A percentile compares a stretch with the other conserved stretches of the same genome.
Evolutionary conservation across 2,329 filamentous ascomycete genomes (phyloP).

Genomic region (Pezicula carpinea): DNA sequence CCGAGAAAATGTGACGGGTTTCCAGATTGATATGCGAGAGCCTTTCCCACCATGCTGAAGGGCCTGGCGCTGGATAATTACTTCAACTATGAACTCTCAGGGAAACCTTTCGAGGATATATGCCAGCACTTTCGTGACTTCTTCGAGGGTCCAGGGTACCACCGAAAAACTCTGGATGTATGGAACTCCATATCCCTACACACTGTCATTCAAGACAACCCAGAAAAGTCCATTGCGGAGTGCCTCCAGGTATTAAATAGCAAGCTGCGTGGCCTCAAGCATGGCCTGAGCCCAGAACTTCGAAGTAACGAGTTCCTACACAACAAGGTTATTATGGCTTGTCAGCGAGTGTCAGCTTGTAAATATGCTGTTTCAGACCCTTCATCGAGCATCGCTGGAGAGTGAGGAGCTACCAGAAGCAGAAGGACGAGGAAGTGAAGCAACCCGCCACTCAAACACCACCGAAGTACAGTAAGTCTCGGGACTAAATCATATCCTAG

Average conservation of each 20-base stretch:
- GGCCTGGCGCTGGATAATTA: constrained; percentile 4
- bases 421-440: no score
- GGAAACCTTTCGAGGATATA: not conserved
- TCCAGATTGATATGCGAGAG: not conserved
- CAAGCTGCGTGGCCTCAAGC: not conserved
- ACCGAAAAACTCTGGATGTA: not conserved
- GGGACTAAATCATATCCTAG: no score
- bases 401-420: no score
- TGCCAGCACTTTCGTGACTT: constrained; percentile 3
- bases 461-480: no score
- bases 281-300: not conserved
- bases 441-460: no score
- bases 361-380: constrained; percentile 4
- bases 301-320: not conserved
- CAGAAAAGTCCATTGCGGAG: constrained; percentile 1
- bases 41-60: constrained; percentile 5
- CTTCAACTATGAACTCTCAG: not conserved
- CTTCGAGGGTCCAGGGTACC: constrained; percentile 5
- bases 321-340: constrained; percentile 4
- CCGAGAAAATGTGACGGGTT: no score
- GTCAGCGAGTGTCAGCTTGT: constrained; percentile 2
- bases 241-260: constrained; percentile 1
- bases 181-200: constrained; percentile 4
- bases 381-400: no score
- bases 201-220: not conserved